A percentile compares a stretch with the other conserved stretches of the same genome.
phyloP scores from a whole-genome alignment of 129 eudicot species.

The Pulicaria dysenterica region DNA sequence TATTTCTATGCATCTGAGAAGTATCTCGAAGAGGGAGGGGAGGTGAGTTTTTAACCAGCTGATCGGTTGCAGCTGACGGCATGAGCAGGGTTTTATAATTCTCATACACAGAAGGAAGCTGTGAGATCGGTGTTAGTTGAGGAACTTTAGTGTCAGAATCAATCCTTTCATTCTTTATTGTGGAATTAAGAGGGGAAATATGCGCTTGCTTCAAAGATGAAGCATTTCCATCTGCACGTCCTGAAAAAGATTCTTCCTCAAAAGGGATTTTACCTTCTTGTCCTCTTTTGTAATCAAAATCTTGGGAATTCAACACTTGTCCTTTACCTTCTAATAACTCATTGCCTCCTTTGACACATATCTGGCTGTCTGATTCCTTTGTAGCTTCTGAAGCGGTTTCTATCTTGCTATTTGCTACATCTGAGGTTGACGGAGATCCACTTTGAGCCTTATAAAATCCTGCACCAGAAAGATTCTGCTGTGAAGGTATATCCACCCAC shows the following conservation, averaged over 20 bases:
- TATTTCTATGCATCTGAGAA: slow-evolving; percentile 38
- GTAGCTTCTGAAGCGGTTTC: slow-evolving; percentile 41
- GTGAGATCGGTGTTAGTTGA: slow-evolving; percentile 38
- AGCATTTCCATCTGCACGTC: slow-evolving; percentile 34
- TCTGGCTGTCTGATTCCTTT: slow-evolving; percentile 35
- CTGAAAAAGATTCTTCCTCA: slow-evolving; percentile 32
- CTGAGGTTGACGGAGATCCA: slow-evolving; percentile 43
- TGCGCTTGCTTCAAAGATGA: slow-evolving; percentile 42
- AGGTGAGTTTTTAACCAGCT: slow-evolving; percentile 33
- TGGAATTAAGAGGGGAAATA: slow-evolving; percentile 40
- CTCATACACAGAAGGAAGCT: slow-evolving; percentile 32
- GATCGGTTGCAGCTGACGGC: slow-evolving; percentile 30
- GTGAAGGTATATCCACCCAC: slow-evolving; percentile 45
- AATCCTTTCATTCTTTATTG: slow-evolving; percentile 32
- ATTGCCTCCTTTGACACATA: slow-evolving; percentile 19
- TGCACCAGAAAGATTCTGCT: slow-evolving; percentile 34
- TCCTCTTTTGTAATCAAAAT: slow-evolving; percentile 33
- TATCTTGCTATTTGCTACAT: slow-evolving; percentile 39
- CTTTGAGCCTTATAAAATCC: slow-evolving; percentile 34
- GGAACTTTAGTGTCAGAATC: slow-evolving; percentile 34
- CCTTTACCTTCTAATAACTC: slow-evolving; percentile 27
- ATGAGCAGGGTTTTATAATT: slow-evolving; percentile 30
- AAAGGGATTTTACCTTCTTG: slow-evolving; percentile 30
- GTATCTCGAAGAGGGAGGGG: slow-evolving; percentile 39
- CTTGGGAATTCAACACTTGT: slow-evolving; percentile 40